Base-by-base conservation (phyloP, 345 rosid genomes). In the Garcia nutans region DNA sequence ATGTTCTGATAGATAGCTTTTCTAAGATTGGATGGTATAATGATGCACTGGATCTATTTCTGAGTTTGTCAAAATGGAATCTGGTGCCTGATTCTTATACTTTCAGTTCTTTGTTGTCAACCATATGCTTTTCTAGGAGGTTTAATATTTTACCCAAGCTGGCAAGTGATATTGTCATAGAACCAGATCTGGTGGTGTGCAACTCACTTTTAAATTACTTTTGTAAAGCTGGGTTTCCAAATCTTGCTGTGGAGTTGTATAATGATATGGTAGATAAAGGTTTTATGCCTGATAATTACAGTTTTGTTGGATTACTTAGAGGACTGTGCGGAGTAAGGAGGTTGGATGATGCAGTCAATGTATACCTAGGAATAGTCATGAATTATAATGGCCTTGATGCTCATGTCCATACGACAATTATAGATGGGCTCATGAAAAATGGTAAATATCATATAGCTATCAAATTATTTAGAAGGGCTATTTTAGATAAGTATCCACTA, bases 21-120 rank as follows among this genome's bases (percentile, higher is more conserved):
- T 84, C 89, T 17, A 93, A 83, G 83, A 83, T 83, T 42, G 90
- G 90, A 68, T 76, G 77, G 72, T 84, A 80, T 75, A 88, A 86
- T 72, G 88, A 91, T 55, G 97, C 97, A 44, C 78, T 81, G 33
- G 66, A 67, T 57, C 54, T 89, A 68, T 89, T 85, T 77, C 52
- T 60, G n/a, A 59, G 84, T 74, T 78, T 92, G 82, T 65, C 74
- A 10, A 67, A 81, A 22, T 62, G 61, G 72, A 82, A 86, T 2
- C 72, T 92, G 81, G 81, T 82, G 26, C 90, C 94, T 28, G 97
- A 93, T 88, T 74, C 78, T 83, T 93, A 81, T 78, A 91, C 94
- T 54, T 79, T 88, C 77, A 82, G 85, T 59, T 84, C 97, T 52
- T 85, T 90, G 71, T 59, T 87, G 70, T 87, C 90, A 44, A 74